These are phyloP conservation scores for Tolypocladium cylindrosporum DNA, from an alignment of 2,329 filamentous ascomycete genomes.

Conservation along the genomic window DNA sequence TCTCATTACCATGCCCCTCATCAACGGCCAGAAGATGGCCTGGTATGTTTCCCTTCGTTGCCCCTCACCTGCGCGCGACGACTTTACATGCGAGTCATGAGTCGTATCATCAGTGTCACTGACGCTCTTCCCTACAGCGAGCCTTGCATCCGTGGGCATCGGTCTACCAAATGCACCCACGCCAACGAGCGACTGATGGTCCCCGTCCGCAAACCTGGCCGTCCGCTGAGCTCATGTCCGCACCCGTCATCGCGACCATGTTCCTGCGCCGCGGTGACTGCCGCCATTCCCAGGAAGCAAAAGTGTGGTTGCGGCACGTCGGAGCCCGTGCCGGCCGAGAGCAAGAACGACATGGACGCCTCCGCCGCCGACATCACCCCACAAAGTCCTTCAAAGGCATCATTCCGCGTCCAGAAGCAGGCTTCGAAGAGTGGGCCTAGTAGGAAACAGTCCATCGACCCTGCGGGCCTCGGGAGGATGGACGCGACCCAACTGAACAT, in stretches of 20 bases:
- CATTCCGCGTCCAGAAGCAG: slow-evolving; percentile 37
- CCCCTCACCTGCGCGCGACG: neutral
- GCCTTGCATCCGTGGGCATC: slow-evolving; percentile 67
- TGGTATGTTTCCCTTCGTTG: slow-evolving; percentile 42
- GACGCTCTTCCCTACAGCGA: slow-evolving; percentile 35
- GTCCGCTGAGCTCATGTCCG: slow-evolving; percentile 59
- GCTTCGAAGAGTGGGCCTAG: slow-evolving; percentile 20
- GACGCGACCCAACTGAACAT: slow-evolving; percentile 43
- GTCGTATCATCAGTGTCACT: neutral
- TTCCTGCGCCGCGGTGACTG: slow-evolving; percentile 53
- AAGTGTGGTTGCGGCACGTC: slow-evolving; percentile 41
- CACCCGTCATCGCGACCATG: slow-evolving; percentile 54
- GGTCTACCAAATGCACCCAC: slow-evolving; percentile 66
- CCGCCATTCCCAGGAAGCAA: slow-evolving; percentile 49
- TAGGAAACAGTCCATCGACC: slow-evolving; percentile 41
- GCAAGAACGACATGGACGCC: slow-evolving; percentile 14
- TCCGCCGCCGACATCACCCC: slow-evolving; percentile 14
- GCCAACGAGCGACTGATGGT: slow-evolving; percentile 57
- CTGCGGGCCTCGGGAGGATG: slow-evolving; percentile 38
- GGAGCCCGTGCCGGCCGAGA: slow-evolving; percentile 11
- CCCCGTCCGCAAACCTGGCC: slow-evolving; percentile 61
- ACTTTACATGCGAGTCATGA: neutral
- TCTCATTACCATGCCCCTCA: slow-evolving; percentile 45
- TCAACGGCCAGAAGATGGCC: slow-evolving; percentile 64
- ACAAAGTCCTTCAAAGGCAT: slow-evolving; percentile 20